Evolutionary conservation across 441 rosid species (phyloP).

Genomic region (Cnidoscolus chayamansa): DNA sequence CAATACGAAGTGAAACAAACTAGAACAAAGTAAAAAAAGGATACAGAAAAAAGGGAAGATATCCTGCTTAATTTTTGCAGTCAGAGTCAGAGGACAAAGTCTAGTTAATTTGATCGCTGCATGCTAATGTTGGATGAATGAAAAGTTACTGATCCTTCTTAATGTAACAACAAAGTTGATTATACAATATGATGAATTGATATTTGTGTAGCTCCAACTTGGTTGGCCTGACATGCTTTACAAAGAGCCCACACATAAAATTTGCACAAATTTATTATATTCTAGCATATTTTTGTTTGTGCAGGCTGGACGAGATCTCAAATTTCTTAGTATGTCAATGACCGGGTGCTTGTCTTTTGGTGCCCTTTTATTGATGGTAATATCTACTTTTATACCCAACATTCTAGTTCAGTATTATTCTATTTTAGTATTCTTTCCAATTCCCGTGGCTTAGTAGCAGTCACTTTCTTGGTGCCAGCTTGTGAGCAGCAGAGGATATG

Average conservation of each 20-base stretch:
- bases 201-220: background rate
- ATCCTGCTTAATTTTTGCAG: no score
- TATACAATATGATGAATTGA: background rate
- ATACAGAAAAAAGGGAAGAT: background rate
- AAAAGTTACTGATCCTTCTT: background rate
- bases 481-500: slow-evolving; percentile 36
- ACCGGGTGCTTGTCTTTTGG: slow-evolving; percentile 70
- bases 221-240: background rate
- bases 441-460: background rate
- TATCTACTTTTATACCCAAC: slow-evolving; percentile 8
- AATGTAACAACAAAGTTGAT: background rate
- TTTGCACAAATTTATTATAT: background rate
- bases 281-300: slow-evolving; percentile 5
- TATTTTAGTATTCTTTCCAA: background rate
- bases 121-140: background rate
- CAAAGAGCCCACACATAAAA: background rate
- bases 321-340: slow-evolving; percentile 70
- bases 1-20: background rate
- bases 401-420: background rate
- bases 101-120: background rate
- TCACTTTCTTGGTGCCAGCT: slow-evolving; percentile 25
- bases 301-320: slow-evolving; percentile 95
- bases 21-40: background rate
- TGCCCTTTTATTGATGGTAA: slow-evolving; percentile 57
- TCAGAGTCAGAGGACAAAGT: background rate